Evolutionary conservation across 179 eudicot species (phyloP).

Genomic region (Dionaea muscipula): DNA sequence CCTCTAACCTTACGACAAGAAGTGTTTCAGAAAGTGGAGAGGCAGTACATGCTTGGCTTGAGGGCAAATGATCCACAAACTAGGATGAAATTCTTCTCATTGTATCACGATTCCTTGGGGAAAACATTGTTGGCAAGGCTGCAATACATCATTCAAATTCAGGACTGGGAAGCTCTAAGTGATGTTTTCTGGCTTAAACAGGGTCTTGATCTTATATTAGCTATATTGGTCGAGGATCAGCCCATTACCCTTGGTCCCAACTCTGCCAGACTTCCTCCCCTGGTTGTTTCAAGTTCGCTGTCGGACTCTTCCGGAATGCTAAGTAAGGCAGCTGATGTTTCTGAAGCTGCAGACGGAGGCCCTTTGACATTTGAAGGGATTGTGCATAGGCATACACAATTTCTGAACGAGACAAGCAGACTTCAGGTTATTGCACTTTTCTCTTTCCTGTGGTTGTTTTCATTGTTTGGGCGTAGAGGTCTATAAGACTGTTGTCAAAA

Average conservation of each 20-base stretch:
- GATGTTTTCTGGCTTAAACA: slow-evolving; percentile 99
- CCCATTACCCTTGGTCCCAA: slow-evolving; percentile 95
- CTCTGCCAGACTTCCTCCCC: slow-evolving; percentile 76
- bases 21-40: slow-evolving; percentile 88
- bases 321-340: slow-evolving; percentile 45
- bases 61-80: slow-evolving; percentile 91
- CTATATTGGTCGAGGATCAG: slow-evolving; percentile 82
- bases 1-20: slow-evolving; percentile 68
- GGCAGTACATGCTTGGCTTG: slow-evolving; percentile 91
- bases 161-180: slow-evolving; percentile 98
- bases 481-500: neutral
- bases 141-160: slow-evolving; percentile 83
- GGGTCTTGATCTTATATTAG: slow-evolving; percentile 98
- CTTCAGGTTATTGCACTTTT: slow-evolving; percentile 45
- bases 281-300: slow-evolving; percentile 43
- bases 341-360: slow-evolving; percentile 58
- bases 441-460: neutral
- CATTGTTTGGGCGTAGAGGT: neutral
- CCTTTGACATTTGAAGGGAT: slow-evolving; percentile 75
- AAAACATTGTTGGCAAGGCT: slow-evolving; percentile 75
- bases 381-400: slow-evolving; percentile 60
- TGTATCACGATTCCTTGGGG: slow-evolving; percentile 81
- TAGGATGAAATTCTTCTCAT: slow-evolving; percentile 69
- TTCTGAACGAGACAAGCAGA: slow-evolving; percentile 70
- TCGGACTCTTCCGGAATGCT: slow-evolving; percentile 55